phyloP scores from a whole-genome alignment of 495 filamentous ascomycete species.

The Recurvomyces mirabilis region DNA sequence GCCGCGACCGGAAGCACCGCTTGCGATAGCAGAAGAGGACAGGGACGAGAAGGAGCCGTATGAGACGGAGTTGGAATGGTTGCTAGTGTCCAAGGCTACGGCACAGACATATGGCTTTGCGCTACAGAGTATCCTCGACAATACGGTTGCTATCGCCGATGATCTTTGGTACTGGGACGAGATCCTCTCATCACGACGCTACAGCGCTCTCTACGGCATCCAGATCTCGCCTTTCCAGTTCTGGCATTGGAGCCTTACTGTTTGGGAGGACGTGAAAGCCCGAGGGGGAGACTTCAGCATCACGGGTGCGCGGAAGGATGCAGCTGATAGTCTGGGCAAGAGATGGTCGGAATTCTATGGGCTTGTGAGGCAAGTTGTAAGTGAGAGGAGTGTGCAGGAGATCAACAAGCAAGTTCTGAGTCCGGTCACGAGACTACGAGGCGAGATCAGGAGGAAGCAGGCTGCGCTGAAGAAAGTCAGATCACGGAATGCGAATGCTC shows the following conservation, averaged over 20 bases:
- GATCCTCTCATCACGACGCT: constrained; percentile 57
- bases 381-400: constrained; percentile 49
- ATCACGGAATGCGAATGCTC: constrained; percentile 69
- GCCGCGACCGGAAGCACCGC: constrained; percentile 11
- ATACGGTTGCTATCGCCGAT: constrained; percentile 67
- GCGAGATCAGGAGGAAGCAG: constrained; percentile 60
- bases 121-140: constrained; percentile 59
- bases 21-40: constrained; percentile 11
- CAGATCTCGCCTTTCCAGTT: constrained; percentile 69
- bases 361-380: constrained; percentile 60
- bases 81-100: constrained; percentile 75
- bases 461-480: constrained; percentile 52
- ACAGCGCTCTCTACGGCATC: constrained; percentile 63
- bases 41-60: constrained; percentile 29
- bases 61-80: constrained; percentile 73
- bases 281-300: constrained; percentile 34
- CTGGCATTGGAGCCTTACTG: constrained; percentile 52
- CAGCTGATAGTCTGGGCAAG: constrained; percentile 20
- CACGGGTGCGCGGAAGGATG: constrained; percentile 9
- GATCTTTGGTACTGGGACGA: constrained; percentile 93
- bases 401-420: constrained; percentile 51
- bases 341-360: constrained; percentile 71
- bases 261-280: constrained; percentile 45
- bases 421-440: constrained; percentile 56
- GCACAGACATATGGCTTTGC: constrained; percentile 72